Percentiles rank a stretch among this genome's conserved stretches.
phyloP scores from a whole-genome alignment of 140 eudicot species.

The Stevia rebaudiana region DNA sequence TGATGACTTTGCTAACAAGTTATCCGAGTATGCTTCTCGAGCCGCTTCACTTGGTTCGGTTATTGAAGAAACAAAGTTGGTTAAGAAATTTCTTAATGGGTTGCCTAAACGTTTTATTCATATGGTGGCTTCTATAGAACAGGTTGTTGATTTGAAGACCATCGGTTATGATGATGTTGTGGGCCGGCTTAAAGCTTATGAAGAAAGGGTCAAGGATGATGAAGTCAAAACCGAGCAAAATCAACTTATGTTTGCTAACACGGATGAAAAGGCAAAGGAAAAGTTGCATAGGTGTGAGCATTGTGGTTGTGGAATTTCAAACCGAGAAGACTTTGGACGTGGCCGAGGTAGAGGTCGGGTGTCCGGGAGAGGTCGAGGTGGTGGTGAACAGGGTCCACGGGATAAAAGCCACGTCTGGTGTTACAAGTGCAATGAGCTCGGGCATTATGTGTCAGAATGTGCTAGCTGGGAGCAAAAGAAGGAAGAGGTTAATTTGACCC shows the following conservation, averaged over 20 bases:
- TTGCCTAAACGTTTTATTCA: conserved; percentile 1
- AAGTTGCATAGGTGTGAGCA: background rate
- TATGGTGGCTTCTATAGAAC: conserved; percentile 3
- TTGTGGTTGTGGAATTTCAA: background rate
- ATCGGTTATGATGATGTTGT: conserved; percentile 12
- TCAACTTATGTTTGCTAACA: conserved; percentile 1
- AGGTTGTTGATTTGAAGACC: background rate
- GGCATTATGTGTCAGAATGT: too few species aligned
- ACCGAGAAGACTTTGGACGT: background rate
- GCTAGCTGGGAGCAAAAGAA: too few species aligned
- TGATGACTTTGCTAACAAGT: background rate
- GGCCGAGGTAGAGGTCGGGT: background rate
- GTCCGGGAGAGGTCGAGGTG: background rate
- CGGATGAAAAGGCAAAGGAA: background rate
- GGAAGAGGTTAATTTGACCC: too few species aligned
- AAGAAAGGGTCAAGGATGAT: background rate
- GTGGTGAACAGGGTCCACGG: too few species aligned
- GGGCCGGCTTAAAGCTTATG: conserved; percentile 5
- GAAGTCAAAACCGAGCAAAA: background rate
- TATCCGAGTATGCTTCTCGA: background rate
- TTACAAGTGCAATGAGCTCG: too few species aligned
- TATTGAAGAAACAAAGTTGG: conserved; percentile 5
- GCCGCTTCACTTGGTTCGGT: background rate
- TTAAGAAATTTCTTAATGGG: conserved; percentile 1
- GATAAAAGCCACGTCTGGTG: too few species aligned